Evolutionary conservation across 164 flowering plant genomes (phyloP).

Genomic region (Dillenia suffruticosa): DNA sequence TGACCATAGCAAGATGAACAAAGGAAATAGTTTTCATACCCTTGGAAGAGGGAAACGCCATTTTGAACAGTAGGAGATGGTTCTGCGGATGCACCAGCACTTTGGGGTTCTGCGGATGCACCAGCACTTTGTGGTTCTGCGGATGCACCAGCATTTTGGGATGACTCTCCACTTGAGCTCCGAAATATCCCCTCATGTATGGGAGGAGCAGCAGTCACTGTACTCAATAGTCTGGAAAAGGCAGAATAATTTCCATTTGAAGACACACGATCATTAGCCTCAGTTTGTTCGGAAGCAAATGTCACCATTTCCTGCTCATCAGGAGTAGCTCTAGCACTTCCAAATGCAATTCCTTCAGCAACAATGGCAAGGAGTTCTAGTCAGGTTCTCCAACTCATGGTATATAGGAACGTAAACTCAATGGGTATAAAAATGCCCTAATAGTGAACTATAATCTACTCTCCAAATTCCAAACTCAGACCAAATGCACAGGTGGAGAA

Average conservation of each 20-base stretch:
- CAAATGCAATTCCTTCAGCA: constrained; percentile 34
- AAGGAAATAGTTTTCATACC: constrained; percentile 34
- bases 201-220: constrained; percentile 23
- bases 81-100: constrained; percentile 23
- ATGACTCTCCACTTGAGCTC: constrained; percentile 25
- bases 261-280: constrained; percentile 21
- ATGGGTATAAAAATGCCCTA: no score
- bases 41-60: constrained; percentile 66
- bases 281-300: constrained; percentile 34
- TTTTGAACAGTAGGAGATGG: constrained; percentile 28
- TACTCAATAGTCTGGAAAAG: constrained; percentile 23
- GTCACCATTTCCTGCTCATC: constrained; percentile 46
- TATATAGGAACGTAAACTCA: no score
- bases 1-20: no score
- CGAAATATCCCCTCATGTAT: constrained; percentile 22
- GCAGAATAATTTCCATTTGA: constrained; percentile 25
- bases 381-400: background rate
- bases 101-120: constrained; percentile 17
- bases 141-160: constrained; percentile 23
- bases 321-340: constrained; percentile 15
- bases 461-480: no score
- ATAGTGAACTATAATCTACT: no score
- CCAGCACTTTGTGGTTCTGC: constrained; percentile 19
- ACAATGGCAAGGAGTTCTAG: constrained; percentile 5
- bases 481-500: no score